Evolutionary conservation across 1,284 basidiomycete genomes (phyloP).

Genomic region (Irpex rosettiformis): DNA sequence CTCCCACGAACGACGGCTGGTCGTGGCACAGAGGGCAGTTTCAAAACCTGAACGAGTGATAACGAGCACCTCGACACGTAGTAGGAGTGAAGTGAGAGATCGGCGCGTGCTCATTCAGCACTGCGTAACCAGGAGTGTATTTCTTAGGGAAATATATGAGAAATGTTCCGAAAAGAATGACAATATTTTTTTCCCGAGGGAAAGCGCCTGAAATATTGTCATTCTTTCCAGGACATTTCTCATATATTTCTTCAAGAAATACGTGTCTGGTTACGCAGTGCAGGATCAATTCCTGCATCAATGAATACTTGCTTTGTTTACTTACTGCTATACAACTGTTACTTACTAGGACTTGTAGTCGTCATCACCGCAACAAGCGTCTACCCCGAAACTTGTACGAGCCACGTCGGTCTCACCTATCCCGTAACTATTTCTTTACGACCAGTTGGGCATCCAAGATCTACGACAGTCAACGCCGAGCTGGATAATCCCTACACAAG

Average conservation of each 20-base stretch:
- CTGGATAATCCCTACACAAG: too few relatives aligned
- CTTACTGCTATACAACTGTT: not conserved
- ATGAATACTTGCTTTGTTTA: not conserved
- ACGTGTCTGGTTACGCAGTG: not conserved
- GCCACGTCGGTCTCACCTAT: constrained; percentile 10
- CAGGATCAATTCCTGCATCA: not conserved
- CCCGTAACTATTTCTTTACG: constrained; percentile 8
- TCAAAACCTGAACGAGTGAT: too few relatives aligned
- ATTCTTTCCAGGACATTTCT: too few relatives aligned
- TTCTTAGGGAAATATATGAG: too few relatives aligned
- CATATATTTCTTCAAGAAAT: too few relatives aligned
- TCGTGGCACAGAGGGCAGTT: not conserved
- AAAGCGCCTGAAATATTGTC: too few relatives aligned
- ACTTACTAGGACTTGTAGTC: not conserved
- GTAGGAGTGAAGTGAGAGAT: too few relatives aligned
- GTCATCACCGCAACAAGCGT: not conserved
- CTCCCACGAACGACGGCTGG: not conserved
- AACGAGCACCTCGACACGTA: too few relatives aligned
- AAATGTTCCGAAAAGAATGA: too few relatives aligned
- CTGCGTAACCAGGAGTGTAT: too few relatives aligned
- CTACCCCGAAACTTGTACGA: not conserved
- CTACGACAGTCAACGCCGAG: not conserved
- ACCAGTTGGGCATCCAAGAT: constrained; percentile 4
- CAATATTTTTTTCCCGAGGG: too few relatives aligned
- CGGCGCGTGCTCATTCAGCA: too few relatives aligned